Percentiles rank a stretch among this genome's conserved stretches.
Evolutionary conservation across 1,284 basidiomycete species (phyloP).

Genomic region (Athelia psychrophila): DNA sequence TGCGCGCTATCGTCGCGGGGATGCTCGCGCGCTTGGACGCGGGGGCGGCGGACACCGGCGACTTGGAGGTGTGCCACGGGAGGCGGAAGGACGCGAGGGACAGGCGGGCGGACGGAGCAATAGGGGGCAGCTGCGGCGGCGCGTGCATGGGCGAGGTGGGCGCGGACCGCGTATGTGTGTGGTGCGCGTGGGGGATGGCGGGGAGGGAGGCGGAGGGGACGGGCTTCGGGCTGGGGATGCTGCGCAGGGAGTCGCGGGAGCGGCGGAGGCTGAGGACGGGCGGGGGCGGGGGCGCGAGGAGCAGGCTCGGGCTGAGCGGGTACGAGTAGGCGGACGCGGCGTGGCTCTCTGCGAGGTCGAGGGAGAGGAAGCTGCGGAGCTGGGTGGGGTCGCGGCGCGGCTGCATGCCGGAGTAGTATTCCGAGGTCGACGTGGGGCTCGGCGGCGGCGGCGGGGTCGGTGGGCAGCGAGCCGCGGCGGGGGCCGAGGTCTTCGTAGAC

Average conservation of each 20-base stretch:
- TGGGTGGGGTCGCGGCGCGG: constrained; percentile 33
- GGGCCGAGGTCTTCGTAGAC: constrained; percentile 24
- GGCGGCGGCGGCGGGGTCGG: constrained; percentile 22
- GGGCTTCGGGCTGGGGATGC: constrained; percentile 60
- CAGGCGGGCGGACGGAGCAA: constrained; percentile 5
- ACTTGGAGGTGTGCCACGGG: constrained; percentile 10
- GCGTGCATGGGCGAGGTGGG: constrained; percentile 33
- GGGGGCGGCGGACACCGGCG: constrained; percentile 6
- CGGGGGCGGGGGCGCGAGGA: constrained; percentile 7
- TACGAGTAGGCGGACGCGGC: too few relatives aligned
- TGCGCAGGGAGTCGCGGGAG: constrained; percentile 42
- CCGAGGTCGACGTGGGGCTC: constrained; percentile 24
- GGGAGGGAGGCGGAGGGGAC: constrained; percentile 46
- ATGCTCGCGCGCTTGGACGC: constrained; percentile 4
- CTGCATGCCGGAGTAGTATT: constrained; percentile 54
- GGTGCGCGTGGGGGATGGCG: constrained; percentile 31
- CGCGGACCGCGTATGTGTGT: constrained; percentile 20
- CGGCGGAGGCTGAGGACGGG: constrained; percentile 11
- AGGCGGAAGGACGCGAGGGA: constrained; percentile 4
- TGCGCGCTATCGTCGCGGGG: constrained; percentile 29
- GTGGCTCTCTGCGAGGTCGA: constrained; percentile 59
- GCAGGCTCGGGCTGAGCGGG: constrained; percentile 10
- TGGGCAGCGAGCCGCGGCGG: constrained; percentile 42
- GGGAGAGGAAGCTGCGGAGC: constrained; percentile 53
- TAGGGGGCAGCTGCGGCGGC: constrained; percentile 8